Evolutionary conservation across 2,329 filamentous ascomycete species (phyloP).

Genomic region (Cryphonectria parasitica): DNA sequence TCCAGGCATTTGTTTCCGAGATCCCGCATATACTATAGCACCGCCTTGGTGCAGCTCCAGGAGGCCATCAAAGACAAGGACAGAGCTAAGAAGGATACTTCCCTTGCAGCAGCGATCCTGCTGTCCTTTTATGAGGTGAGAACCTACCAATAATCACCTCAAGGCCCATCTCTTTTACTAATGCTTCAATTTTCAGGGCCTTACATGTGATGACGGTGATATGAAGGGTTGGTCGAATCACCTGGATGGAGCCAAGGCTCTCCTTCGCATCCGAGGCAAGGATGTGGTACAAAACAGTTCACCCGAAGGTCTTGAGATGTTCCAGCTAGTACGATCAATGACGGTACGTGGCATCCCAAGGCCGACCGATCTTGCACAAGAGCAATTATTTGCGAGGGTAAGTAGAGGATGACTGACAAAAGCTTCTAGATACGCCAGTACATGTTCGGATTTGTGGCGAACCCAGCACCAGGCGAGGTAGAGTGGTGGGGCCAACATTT

Average conservation of each 20-base stretch:
- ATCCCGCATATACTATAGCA: slow-evolving; percentile 33
- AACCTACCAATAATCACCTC: background rate
- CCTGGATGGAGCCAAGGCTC: slow-evolving; percentile 33
- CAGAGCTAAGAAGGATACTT: slow-evolving; percentile 30
- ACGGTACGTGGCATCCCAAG: slow-evolving; percentile 25
- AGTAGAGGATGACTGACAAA: background rate
- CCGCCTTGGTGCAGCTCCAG: slow-evolving; percentile 32
- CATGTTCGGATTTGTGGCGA: slow-evolving; percentile 32
- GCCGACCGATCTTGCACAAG: no score
- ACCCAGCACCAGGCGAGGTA: slow-evolving; percentile 32
- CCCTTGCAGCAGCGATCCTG: slow-evolving; percentile 33
- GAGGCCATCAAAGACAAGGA: slow-evolving; percentile 31
- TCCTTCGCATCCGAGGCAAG: slow-evolving; percentile 31
- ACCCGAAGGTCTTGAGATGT: slow-evolving; percentile 33
- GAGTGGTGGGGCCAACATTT: slow-evolving; percentile 34
- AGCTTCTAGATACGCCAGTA: slow-evolving; percentile 32
- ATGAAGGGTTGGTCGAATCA: slow-evolving; percentile 32
- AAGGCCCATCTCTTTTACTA: background rate
- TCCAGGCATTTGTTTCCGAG: slow-evolving; percentile 30
- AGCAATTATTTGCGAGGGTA: no score
- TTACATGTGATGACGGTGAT: slow-evolving; percentile 31
- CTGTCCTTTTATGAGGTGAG: slow-evolving; percentile 35
- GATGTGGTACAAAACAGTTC: slow-evolving; percentile 27
- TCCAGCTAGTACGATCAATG: slow-evolving; percentile 34
- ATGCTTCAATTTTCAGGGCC: slow-evolving; percentile 11